Conservation (phyloP, 2,329 filamentous ascomycete species). For the Xylariales sp. region DNA sequence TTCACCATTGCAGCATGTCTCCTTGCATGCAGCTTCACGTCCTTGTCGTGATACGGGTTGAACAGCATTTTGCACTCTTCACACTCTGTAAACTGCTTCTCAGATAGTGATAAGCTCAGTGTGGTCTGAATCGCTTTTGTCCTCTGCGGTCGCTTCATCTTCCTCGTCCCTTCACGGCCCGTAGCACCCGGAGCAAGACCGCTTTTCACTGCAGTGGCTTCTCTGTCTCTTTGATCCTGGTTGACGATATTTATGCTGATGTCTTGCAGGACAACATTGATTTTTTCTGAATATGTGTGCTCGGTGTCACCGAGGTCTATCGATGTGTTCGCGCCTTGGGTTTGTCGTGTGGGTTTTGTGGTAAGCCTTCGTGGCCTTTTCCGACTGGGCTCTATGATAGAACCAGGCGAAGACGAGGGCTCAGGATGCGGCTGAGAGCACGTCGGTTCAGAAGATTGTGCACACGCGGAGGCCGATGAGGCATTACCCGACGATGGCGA, state of each 20-base stretch:
- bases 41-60: slow-evolving; percentile 38
- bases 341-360: slow-evolving; percentile 14
- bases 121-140: slow-evolving; percentile 36
- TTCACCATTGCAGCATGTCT: slow-evolving; percentile 25
- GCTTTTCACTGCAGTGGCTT: too few species aligned
- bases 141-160: slow-evolving; percentile 12
- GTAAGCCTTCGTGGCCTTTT: slow-evolving; percentile 28
- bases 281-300: not conserved
- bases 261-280: slow-evolving; percentile 1
- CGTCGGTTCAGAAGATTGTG: slow-evolving; percentile 11
- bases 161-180: not conserved
- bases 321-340: not conserved
- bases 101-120: slow-evolving; percentile 31
- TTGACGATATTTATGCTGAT: slow-evolving; percentile 9
- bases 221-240: slow-evolving; percentile 4
- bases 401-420: too few species aligned
- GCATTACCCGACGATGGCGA: slow-evolving; percentile 12
- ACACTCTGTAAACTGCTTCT: slow-evolving; percentile 34
- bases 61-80: slow-evolving; percentile 38
- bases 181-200: too few species aligned
- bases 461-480: slow-evolving; percentile 8
- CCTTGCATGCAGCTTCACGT: slow-evolving; percentile 34
- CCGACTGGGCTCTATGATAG: slow-evolving; percentile 8
- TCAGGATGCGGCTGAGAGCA: slow-evolving; percentile 19
- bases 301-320: not conserved